Base-by-base conservation (phyloP, 179 eudicot species). In the Sideroxylon spinosum region DNA sequence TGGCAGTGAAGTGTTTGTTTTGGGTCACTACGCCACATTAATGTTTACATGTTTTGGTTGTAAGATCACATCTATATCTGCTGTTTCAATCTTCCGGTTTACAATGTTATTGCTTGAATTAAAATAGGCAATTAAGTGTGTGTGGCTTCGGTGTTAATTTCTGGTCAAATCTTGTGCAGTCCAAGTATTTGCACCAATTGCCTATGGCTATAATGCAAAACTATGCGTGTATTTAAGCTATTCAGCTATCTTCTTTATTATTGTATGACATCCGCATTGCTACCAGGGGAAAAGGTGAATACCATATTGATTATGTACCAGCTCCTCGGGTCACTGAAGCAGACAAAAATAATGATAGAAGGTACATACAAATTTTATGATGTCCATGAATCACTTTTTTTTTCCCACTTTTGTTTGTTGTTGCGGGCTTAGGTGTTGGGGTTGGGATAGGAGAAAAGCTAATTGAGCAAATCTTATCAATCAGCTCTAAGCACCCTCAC, bases 291-390 rank as follows among this genome's bases (percentile, higher is more conserved):
- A 88, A 89, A 81, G 96, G 93, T 52, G 93, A 94, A 75, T 88
- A 92, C 83, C 91, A 92, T 77, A 92, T 96, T 76, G 98, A 96
- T 59, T 96, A 86, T 81, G 82, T 80, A 68, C 99, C 99, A 60
- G 99, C 98, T 87, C 87, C 97, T 55, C 88, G 97, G 63, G 84
- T 89, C 77, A 91, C 97, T 69, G 97, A 96, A 86, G 98, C 99
- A 64, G 99, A 96, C 90, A 90, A 94, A 81, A 80, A 81, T 13
- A 88, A 89, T 85, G 97, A 96, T 74, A 92, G 73, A 87, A 91
- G 89, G 98, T 91, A 90, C n/a, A 71, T 13, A 5, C 61, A 23
- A 57, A 32, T 57, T 53, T 72, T 26, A 2, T 28, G 11, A 9
- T 28, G 9, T 72, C 28, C 62, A 52, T 53, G 22, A 22, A 16